These are phyloP conservation scores for Phellopilus nigrolimitatus DNA, from an alignment of 1,284 basidiomycete genomes.

Conservation along the genomic window DNA sequence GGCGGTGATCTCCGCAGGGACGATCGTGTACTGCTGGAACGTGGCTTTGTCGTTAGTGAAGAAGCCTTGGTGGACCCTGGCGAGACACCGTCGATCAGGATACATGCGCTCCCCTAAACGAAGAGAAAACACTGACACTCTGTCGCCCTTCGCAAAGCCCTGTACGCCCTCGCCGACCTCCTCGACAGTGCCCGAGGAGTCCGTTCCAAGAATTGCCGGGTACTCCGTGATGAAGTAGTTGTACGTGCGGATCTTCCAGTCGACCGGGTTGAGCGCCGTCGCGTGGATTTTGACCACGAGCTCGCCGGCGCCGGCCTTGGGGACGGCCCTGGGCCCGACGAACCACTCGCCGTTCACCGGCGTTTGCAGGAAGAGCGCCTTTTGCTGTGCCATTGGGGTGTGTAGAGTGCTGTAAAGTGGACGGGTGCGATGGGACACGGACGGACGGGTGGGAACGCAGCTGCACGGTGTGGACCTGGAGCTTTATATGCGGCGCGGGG, in stretches of 20 bases:
- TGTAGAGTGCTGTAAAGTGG: not conserved
- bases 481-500: too few relatives aligned
- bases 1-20: constrained; percentile 23
- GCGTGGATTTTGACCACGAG: constrained; percentile 39
- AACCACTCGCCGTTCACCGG: constrained; percentile 26
- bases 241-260: constrained; percentile 36
- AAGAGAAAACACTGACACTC: not conserved
- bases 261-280: constrained; percentile 38
- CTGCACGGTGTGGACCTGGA: not conserved
- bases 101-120: not conserved
- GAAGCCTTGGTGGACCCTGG: constrained; percentile 24
- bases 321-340: constrained; percentile 24
- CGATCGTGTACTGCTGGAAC: constrained; percentile 28
- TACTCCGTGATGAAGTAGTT: constrained; percentile 30
- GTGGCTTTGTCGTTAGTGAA: constrained; percentile 22
- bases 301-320: constrained; percentile 33
- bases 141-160: constrained; percentile 36
- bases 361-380: constrained; percentile 14
- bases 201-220: constrained; percentile 42
- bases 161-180: constrained; percentile 36
- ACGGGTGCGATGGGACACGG: too few relatives aligned
- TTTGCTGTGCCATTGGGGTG: constrained; percentile 12
- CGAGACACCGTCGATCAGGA: not conserved
- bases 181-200: constrained; percentile 39
- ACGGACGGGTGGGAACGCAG: not conserved